Percentiles rank a stretch among this genome's conserved stretches.
phyloP scores from a whole-genome alignment of 169 alveolate species.

The Plasmodium adleri region DNA sequence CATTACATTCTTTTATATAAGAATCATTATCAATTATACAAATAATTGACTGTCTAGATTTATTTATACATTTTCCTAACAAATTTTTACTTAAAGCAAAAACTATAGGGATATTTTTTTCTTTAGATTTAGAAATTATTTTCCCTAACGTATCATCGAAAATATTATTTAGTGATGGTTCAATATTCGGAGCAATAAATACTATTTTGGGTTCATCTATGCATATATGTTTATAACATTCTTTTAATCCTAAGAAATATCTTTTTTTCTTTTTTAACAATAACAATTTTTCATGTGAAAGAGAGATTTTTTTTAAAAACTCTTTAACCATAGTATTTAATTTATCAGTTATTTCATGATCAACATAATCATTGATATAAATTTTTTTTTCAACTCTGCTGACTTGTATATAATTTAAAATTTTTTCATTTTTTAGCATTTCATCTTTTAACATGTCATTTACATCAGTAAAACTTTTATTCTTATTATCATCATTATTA shows the following conservation, averaged over 20 bases:
- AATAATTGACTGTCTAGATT: slow-evolving; percentile 55
- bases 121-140: slow-evolving; percentile 46
- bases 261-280: slow-evolving; percentile 42
- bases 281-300: slow-evolving; percentile 58
- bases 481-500: neutral
- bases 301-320: slow-evolving; percentile 36
- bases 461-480: neutral
- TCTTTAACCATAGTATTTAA: slow-evolving; percentile 59
- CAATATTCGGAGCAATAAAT: slow-evolving; percentile 67
- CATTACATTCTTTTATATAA: slow-evolving; percentile 56
- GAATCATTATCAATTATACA: slow-evolving; percentile 66
- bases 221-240: slow-evolving; percentile 50
- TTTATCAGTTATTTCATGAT: slow-evolving; percentile 51
- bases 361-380: slow-evolving; percentile 62
- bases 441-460: slow-evolving; percentile 19
- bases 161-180: slow-evolving; percentile 42
- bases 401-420: slow-evolving; percentile 27
- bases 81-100: slow-evolving; percentile 68
- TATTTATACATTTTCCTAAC: slow-evolving; percentile 51
- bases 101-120: slow-evolving; percentile 57
- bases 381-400: slow-evolving; percentile 57
- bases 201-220: slow-evolving; percentile 62
- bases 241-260: slow-evolving; percentile 48
- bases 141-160: slow-evolving; percentile 38
- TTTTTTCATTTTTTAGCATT: slow-evolving; percentile 59